These are phyloP conservation scores for Exsudoporus floridanus DNA, from an alignment of 1,284 basidiomycete genomes.

Conservation along the genomic window DNA sequence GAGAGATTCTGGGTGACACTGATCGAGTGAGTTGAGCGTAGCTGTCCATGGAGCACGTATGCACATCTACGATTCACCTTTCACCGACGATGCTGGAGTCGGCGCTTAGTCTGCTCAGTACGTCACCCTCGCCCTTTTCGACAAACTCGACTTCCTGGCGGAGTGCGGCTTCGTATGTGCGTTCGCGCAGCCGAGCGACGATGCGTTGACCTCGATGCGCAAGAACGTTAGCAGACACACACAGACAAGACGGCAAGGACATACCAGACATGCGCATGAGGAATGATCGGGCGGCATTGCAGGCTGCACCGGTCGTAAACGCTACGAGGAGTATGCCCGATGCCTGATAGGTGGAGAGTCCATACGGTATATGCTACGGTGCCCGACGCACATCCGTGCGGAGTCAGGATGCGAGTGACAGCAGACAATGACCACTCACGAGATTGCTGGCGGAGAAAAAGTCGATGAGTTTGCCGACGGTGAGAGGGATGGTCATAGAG, in stretches of 20 bases:
- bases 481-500: constrained; percentile 88
- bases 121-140: constrained; percentile 92
- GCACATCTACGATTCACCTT: constrained; percentile 49
- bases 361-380: constrained; percentile 69
- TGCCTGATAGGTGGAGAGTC: constrained; percentile 78
- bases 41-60: background rate
- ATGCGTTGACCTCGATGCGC: constrained; percentile 76
- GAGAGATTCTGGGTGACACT: constrained; percentile 90
- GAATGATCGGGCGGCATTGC: constrained; percentile 86
- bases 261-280: constrained; percentile 83
- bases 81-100: constrained; percentile 96
- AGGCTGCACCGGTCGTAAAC: constrained; percentile 86
- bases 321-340: constrained; percentile 72
- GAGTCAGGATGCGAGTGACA: background rate
- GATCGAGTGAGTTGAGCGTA: background rate
- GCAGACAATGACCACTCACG: constrained; percentile 44
- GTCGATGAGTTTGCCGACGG: constrained; percentile 89
- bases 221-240: background rate
- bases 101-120: constrained; percentile 86
- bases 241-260: constrained; percentile 14
- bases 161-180: constrained; percentile 79
- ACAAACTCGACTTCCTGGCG: constrained; percentile 92
- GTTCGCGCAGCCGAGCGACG: constrained; percentile 83
- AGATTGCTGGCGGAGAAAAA: constrained; percentile 76
- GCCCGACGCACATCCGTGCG: background rate